A percentile compares a stretch with the other conserved stretches of the same genome.
Evolutionary conservation across 768 basidiomycete genomes (phyloP).

Genomic region (Gloeophyllum trabeum): DNA sequence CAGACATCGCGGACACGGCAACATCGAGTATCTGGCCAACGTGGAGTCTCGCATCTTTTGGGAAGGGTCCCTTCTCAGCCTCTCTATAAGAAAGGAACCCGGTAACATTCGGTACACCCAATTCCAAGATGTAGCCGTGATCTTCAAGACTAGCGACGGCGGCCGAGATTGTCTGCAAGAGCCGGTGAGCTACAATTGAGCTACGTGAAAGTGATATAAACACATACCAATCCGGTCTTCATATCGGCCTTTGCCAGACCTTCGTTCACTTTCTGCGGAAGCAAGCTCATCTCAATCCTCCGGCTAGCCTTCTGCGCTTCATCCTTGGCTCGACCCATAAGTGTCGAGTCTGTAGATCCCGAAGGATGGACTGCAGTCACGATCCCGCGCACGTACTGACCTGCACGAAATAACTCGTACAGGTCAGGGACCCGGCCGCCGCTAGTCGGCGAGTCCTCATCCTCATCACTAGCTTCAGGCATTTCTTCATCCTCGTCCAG

Average conservation of each 20-base stretch:
- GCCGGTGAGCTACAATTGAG: too few species aligned
- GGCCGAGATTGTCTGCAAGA: conserved; percentile 55
- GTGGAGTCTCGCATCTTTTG: conserved; percentile 26
- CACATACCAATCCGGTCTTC: conserved; percentile 61
- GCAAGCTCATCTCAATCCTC: conserved; percentile 75
- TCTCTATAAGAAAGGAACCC: conserved; percentile 83
- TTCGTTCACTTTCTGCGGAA: conserved; percentile 76
- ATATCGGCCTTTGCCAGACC: conserved; percentile 75
- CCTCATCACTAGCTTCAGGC: conserved; percentile 37
- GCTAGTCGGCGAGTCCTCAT: conserved; percentile 18
- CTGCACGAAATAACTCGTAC: conserved; percentile 62
- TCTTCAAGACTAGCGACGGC: conserved; percentile 84
- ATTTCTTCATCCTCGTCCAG: conserved; percentile 37
- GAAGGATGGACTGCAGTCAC: conserved; percentile 61
- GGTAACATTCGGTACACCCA: conserved; percentile 68
- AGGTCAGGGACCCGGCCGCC: conserved; percentile 49
- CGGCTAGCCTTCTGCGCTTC: conserved; percentile 57
- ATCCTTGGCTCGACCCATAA: conserved; percentile 53
- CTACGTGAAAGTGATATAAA: conserved; percentile 1
- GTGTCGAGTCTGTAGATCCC: conserved; percentile 48
- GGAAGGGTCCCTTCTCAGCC: conserved; percentile 27
- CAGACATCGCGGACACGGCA: conserved; percentile 54
- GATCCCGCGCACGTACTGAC: conserved; percentile 76
- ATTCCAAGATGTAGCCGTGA: conserved; percentile 84
- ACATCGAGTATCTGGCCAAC: conserved; percentile 61